These are phyloP conservation scores for Bipolaris cookei DNA, from an alignment of 2,329 filamentous ascomycete species.

Conservation along the genomic window DNA sequence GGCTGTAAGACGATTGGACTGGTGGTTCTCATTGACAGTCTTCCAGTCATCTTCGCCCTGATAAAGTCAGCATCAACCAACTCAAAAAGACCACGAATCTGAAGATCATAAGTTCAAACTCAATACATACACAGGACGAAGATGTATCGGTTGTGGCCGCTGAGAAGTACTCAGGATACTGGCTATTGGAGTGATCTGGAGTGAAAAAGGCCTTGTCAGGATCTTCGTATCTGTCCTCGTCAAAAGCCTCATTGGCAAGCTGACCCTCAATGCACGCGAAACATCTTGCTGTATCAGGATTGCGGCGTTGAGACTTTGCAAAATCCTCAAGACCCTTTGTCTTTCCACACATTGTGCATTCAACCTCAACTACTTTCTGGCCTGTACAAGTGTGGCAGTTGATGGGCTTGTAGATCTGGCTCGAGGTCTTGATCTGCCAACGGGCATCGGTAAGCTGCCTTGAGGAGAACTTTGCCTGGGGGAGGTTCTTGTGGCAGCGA, in stretches of 20 bases:
- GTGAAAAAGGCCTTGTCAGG: conserved; percentile 29
- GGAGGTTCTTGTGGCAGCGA: conserved; percentile 53
- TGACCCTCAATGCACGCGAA: conserved; percentile 40
- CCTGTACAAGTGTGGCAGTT: conserved; percentile 56
- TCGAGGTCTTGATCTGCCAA: conserved; percentile 19
- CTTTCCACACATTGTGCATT: conserved; percentile 56
- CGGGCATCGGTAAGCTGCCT: conserved; percentile 53
- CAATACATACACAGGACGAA: conserved; percentile 31
- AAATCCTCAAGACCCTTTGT: conserved; percentile 58
- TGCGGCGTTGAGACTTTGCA: conserved; percentile 56
- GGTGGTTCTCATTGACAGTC: conserved; percentile 10
- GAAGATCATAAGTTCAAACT: not conserved
- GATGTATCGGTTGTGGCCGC: conserved; percentile 12
- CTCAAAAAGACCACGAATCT: not conserved
- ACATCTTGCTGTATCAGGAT: conserved; percentile 52
- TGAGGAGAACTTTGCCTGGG: conserved; percentile 52
- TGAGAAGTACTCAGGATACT: conserved; percentile 32
- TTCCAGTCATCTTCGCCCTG: conserved; percentile 23
- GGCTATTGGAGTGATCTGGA: conserved; percentile 19
- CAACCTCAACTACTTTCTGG: conserved; percentile 53
- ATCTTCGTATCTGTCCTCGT: conserved; percentile 43
- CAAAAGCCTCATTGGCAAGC: conserved; percentile 29
- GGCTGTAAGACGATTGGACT: conserved; percentile 3
- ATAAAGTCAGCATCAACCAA: conserved; percentile 8
- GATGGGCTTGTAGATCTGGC: conserved; percentile 32